Conservation (phyloP, 176 grass and related monocot species). For the Aegilops bicornis region DNA sequence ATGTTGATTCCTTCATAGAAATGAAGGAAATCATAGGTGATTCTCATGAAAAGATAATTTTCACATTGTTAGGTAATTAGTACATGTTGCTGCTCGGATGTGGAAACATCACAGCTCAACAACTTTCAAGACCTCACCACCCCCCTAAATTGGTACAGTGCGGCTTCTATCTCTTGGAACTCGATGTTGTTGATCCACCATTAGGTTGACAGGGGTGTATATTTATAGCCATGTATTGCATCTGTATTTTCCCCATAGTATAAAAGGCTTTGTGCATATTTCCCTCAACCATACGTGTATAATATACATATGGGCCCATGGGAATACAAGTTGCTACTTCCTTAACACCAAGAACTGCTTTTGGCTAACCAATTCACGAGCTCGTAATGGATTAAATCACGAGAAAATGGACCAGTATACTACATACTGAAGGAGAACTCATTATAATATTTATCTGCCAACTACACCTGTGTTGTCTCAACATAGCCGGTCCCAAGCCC, state of each 20-base stretch:
- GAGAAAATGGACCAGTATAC: not conserved
- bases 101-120: not conserved
- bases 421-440: not conserved
- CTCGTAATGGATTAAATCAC: not conserved
- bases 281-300: too few relatives aligned
- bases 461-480: too few relatives aligned
- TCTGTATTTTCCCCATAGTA: too few relatives aligned
- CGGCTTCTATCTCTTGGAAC: too few relatives aligned
- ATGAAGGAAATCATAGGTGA: not conserved
- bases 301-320: too few relatives aligned
- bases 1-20: not conserved
- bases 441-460: not conserved
- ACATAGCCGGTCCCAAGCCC: too few relatives aligned
- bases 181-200: too few relatives aligned
- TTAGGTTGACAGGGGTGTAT: too few relatives aligned
- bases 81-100: not conserved
- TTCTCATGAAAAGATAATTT: not conserved
- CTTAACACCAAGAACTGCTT: not conserved
- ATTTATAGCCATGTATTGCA: too few relatives aligned
- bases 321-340: too few relatives aligned
- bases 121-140: not conserved
- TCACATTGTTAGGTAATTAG: not conserved
- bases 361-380: not conserved
- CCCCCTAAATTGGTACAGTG: too few relatives aligned
- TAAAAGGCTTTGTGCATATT: too few relatives aligned